phyloP scores from a whole-genome alignment of 2,329 filamentous ascomycete species.

The Neonectria punicea region DNA sequence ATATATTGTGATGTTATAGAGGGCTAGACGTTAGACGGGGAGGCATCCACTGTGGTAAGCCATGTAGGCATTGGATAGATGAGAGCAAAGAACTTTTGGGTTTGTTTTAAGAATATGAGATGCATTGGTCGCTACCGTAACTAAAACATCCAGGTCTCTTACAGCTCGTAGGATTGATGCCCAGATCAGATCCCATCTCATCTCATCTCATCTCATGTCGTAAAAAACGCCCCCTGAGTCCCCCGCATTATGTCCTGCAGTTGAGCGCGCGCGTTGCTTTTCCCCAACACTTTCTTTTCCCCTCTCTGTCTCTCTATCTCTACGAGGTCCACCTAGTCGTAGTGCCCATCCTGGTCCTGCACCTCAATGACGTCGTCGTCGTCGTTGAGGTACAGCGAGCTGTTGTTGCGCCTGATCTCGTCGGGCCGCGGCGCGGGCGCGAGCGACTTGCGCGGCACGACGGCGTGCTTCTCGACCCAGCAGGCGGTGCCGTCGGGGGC shows the following conservation, averaged over 20 bases:
- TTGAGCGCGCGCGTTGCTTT: not conserved
- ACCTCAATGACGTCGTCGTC: slow-evolving; percentile 44
- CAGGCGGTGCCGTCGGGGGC: slow-evolving; percentile 48
- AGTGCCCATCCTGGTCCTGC: slow-evolving; percentile 38
- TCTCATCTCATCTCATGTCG: slow-evolving; percentile 18
- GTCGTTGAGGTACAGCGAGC: slow-evolving; percentile 41
- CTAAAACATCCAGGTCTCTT: not conserved
- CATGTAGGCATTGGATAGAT: not conserved
- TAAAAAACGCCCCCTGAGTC: not conserved
- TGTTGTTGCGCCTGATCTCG: slow-evolving; percentile 37
- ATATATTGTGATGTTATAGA: slow-evolving; percentile 2
- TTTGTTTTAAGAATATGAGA: slow-evolving; percentile 1
- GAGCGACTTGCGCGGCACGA: slow-evolving; percentile 36
- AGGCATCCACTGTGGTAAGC: not conserved
- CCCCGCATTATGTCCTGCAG: slow-evolving; percentile 6
- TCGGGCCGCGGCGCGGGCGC: slow-evolving; percentile 16
- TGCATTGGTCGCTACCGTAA: slow-evolving; percentile 10
- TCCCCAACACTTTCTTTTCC: not conserved
- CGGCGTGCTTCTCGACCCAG: slow-evolving; percentile 51
- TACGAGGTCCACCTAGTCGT: slow-evolving; percentile 30
- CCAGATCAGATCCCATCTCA: slow-evolving; percentile 13
- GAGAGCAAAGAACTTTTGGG: not conserved
- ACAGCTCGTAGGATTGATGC: not conserved
- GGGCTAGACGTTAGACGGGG: not conserved
- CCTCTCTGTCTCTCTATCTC: not conserved